Evolutionary conservation across 2,329 filamentous ascomycete genomes (phyloP).

Genomic region (Fusarium goolgardi): DNA sequence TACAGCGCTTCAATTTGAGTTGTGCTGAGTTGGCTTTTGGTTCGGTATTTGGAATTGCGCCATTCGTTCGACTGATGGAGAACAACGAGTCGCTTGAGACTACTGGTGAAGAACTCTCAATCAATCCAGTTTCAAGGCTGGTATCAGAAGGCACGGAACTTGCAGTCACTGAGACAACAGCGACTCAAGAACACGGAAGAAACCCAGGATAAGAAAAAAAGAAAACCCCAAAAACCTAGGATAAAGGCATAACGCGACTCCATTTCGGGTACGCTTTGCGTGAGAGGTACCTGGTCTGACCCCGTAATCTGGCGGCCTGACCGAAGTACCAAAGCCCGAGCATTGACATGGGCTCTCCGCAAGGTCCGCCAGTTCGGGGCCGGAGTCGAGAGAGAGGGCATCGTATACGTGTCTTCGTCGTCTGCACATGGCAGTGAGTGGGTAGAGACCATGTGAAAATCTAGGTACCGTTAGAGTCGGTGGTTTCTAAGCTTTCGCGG

Average conservation of each 20-base stretch:
- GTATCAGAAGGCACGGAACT: neutral
- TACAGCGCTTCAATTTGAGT: constrained; percentile 12
- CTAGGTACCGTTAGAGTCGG: constrained; percentile 25
- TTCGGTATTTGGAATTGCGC: constrained; percentile 5
- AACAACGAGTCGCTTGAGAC: neutral
- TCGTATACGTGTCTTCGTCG: constrained; percentile 2
- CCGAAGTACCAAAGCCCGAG: constrained; percentile 37
- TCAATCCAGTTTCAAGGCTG: neutral
- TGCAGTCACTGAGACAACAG: constrained; percentile 14
- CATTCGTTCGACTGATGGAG: constrained; percentile 6
- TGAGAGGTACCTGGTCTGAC: constrained; percentile 26
- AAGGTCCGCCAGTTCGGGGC: constrained; percentile 22
- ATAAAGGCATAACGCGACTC: constrained; percentile 17
- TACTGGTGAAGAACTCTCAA: neutral
- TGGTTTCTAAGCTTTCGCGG: constrained; percentile 36
- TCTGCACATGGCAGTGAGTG: constrained; percentile 8
- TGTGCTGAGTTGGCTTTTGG: constrained; percentile 2
- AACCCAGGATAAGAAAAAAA: constrained; percentile 18
- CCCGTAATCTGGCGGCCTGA: constrained; percentile 13
- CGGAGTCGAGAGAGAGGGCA: neutral
- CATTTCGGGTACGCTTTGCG: constrained; percentile 30
- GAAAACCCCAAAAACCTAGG: constrained; percentile 5
- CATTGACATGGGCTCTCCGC: constrained; percentile 31
- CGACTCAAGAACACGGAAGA: constrained; percentile 6
- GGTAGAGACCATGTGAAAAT: constrained; percentile 28